Conservation (phyloP, 73 alveolate species). For the Chromera velia region DNA sequence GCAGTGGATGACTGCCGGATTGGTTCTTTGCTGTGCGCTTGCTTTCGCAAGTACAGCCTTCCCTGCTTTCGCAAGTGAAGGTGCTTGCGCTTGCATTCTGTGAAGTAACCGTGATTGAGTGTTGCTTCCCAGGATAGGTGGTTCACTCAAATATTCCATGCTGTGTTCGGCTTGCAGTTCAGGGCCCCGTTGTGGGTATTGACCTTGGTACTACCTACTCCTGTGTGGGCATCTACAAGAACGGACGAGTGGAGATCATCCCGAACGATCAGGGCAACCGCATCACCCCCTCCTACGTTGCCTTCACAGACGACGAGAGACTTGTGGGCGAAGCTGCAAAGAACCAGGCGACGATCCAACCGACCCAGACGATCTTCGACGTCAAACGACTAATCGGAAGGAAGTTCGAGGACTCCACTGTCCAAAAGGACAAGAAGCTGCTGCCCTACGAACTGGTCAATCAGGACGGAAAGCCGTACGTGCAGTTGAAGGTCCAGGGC, state of each 20-base stretch:
- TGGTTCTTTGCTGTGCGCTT: too few relatives aligned
- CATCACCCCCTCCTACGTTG: conserved; percentile 80
- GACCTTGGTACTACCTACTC: conserved; percentile 80
- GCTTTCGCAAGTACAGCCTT: too few relatives aligned
- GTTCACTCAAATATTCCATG: too few relatives aligned
- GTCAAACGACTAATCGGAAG: conserved; percentile 76
- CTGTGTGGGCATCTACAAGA: conserved; percentile 66
- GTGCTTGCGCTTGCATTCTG: too few relatives aligned
- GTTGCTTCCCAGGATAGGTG: too few relatives aligned
- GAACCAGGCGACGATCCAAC: conserved; percentile 64
- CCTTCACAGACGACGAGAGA: conserved; percentile 58
- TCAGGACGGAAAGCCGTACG: conserved; percentile 72
- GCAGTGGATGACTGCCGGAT: too few relatives aligned
- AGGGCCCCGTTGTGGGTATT: conserved; percentile 56
- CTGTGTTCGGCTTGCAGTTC: too few relatives aligned
- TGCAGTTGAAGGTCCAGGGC: conserved; percentile 66
- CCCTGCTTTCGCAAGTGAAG: too few relatives aligned
- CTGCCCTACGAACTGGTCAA: conserved; percentile 62
- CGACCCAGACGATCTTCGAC: conserved; percentile 66
- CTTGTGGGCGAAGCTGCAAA: conserved; percentile 75
- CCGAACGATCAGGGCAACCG: conserved; percentile 72
- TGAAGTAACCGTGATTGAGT: too few relatives aligned
- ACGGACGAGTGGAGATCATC: conserved; percentile 66
- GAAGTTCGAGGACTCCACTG: conserved; percentile 59
- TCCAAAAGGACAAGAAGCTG: conserved; percentile 67